phyloP scores from a whole-genome alignment of 345 rosid genomes.

The Populus euphratica region DNA sequence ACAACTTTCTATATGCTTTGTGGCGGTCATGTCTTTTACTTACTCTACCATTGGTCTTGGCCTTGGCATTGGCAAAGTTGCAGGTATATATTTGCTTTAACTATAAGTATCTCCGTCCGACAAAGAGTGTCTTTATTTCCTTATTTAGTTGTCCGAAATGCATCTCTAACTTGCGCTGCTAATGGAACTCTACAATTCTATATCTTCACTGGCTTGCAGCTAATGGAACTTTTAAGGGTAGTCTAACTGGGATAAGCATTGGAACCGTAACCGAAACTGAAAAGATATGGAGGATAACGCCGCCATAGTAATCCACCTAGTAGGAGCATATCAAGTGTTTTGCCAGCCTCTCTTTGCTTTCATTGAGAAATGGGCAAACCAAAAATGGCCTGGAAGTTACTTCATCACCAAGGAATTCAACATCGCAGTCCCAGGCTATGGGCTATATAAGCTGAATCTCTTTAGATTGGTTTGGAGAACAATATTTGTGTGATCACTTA shows the following conservation, averaged over 20 bases:
- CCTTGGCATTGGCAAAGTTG: constrained; percentile 15
- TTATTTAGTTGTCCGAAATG: neutral
- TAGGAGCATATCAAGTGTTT: no score
- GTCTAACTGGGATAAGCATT: neutral
- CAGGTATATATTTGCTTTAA: neutral
- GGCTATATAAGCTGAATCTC: no score
- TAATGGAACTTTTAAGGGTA: neutral
- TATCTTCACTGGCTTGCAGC: neutral
- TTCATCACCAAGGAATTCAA: no score
- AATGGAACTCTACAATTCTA: neutral
- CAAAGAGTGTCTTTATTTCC: neutral
- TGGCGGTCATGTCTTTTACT: constrained; percentile 16
- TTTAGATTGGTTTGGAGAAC: no score
- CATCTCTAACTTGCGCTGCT: neutral
- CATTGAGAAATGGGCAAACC: no score
- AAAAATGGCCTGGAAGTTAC: no score
- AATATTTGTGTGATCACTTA: neutral
- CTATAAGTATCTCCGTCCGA: neutral
- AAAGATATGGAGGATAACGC: constrained; percentile 5
- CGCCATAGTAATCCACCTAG: no score
- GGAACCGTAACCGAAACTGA: neutral
- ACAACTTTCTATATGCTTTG: no score
- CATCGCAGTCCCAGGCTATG: no score
- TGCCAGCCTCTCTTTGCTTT: no score
- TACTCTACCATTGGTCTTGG: constrained; percentile 18